phyloP scores from a whole-genome alignment of 1,139 yeast genomes.

The Candida smagusa region DNA sequence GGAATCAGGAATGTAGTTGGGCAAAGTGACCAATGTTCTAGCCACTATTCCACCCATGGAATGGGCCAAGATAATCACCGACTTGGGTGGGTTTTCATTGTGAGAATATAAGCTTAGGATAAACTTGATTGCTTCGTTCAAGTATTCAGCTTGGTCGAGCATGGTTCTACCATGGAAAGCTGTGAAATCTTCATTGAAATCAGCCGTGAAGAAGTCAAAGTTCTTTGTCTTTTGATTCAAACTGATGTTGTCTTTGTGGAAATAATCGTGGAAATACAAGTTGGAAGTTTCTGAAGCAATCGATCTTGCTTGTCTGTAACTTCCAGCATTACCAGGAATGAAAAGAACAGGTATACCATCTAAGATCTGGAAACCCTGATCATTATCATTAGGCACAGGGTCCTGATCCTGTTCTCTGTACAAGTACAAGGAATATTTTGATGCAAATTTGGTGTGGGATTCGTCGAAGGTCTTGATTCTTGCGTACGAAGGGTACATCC shows the following conservation, averaged over 20 bases:
- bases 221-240: constrained; percentile 35
- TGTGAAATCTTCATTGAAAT: constrained; percentile 92
- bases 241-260: constrained; percentile 11
- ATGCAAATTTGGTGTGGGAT: constrained; percentile 67
- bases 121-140: constrained; percentile 81
- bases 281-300: constrained; percentile 78
- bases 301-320: constrained; percentile 84
- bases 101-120: constrained; percentile 63
- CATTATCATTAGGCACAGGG: constrained; percentile 42
- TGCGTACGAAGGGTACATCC: constrained; percentile 78
- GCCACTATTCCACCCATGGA: constrained; percentile 98
- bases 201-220: constrained; percentile 83
- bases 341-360: constrained; percentile 86
- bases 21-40: constrained; percentile 72
- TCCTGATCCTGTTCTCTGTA: constrained; percentile 80
- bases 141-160: constrained; percentile 89
- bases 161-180: constrained; percentile 95
- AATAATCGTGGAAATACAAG: constrained; percentile 38
- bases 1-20: constrained; percentile 68
- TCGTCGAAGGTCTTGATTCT: constrained; percentile 68
- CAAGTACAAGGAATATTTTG: constrained; percentile 74
- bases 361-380: constrained; percentile 26
- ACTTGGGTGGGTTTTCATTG: constrained; percentile 45
- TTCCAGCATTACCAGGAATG: constrained; percentile 97
- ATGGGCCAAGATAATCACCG: constrained; percentile 84